Evolutionary conservation across 2,329 filamentous ascomycete genomes (phyloP), one percentile per base, ranked within the genome.

Genomic region (Venturia oleaginea): DNA sequence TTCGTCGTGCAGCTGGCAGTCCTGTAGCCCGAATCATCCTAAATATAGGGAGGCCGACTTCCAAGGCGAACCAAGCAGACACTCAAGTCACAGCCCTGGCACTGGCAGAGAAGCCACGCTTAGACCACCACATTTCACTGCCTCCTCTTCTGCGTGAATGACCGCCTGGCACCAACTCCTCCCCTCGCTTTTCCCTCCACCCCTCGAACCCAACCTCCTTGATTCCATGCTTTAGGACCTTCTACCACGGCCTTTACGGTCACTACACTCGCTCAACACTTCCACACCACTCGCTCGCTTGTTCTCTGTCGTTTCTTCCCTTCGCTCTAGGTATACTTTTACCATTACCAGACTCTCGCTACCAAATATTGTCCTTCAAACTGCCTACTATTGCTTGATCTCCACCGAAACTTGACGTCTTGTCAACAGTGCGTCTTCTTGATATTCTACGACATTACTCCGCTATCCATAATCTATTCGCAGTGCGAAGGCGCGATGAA

Each of bases 1-100:
- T 10, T 27, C 2, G 34, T 40, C 27, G 40, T 60, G 59, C 59
- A 42, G 15, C 17, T 60, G 59, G 37, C 27, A 60, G 34, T 43
- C 17, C 51, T 57, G 51, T 30, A 57, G 51, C 22, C 51, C 2
- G 32, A 60, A 2, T 10, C 34, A 38, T 27, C 34, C 57, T 27
- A 60, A 40, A 40, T 27, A 60, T 60, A 40, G 22, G 17, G 15
- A 60, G 59, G 40, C 7, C 17, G 10, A 59, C 32, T 40, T 10
- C 10, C 34, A 15, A 4, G 11, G 3, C 32, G 37, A 37, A 13
- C 34, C 34, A 60, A 60, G 7, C 51, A 34, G 8, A 22, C 13
- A 24, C 59, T 43, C 59, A n/a, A n/a, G n/a, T n/a, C n/a, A n/a
- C n/a, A 60, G 37, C 59, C 59, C 59, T 43, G 55, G 40, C n/a